Evolutionary conservation across 83 land plant genomes (phyloP).

Genomic region (Larix sibirica): DNA sequence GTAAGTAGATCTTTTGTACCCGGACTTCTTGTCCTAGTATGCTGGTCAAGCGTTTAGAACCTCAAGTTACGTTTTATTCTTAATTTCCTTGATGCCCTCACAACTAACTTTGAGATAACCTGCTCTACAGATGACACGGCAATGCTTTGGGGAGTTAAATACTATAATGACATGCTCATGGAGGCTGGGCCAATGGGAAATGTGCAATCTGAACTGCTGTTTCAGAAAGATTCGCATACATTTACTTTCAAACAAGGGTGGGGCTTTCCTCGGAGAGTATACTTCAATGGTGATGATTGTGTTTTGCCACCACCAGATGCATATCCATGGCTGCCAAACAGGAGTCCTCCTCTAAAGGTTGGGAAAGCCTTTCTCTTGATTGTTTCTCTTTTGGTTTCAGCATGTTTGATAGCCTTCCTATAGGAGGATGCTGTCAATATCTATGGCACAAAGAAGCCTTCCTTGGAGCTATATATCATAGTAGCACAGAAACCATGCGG

Average conservation of each 20-base stretch:
- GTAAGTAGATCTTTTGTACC: conserved; percentile 29
- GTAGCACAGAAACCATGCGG: too few species aligned
- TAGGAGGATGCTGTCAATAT: too few species aligned
- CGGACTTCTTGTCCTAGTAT: background rate
- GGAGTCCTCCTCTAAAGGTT: conserved; percentile 19
- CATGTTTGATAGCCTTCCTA: too few species aligned
- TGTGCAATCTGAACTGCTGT: conserved; percentile 85
- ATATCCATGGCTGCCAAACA: conserved; percentile 81
- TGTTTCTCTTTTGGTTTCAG: too few species aligned
- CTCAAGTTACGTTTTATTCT: background rate
- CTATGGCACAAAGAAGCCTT: too few species aligned
- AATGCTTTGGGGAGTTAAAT: conserved; percentile 90
- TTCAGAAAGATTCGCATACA: conserved; percentile 55
- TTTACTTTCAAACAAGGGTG: conserved; percentile 85
- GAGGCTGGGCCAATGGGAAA: conserved; percentile 76
- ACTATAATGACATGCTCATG: conserved; percentile 86
- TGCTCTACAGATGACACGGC: conserved; percentile 77
- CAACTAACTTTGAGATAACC: background rate
- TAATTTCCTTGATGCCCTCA: background rate
- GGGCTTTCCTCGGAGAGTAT: conserved; percentile 82
- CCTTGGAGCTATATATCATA: too few species aligned
- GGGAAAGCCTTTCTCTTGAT: background rate
- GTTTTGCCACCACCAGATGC: conserved; percentile 88
- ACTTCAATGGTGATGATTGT: conserved; percentile 91
- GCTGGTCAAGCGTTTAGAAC: background rate